phyloP scores from a whole-genome alignment of 345 rosid genomes.

The Angophora floribunda region DNA sequence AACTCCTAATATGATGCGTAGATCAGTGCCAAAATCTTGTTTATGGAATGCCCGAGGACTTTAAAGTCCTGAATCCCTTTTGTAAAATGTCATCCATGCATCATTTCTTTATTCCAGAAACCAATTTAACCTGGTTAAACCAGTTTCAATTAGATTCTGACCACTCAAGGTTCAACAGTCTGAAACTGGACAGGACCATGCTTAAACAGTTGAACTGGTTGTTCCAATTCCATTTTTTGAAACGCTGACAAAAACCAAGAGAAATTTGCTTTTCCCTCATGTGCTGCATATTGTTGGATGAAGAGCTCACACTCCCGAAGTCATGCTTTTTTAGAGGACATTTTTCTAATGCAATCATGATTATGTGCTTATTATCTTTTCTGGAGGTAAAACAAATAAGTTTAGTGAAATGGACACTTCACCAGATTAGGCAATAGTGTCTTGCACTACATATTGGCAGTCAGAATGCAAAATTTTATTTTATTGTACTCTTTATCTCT shows the following conservation, averaged over 20 bases:
- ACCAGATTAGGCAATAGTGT: neutral
- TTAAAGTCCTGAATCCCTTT: neutral
- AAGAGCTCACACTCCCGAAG: neutral
- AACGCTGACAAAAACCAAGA: neutral
- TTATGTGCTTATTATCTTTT: neutral
- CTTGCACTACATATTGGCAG: neutral
- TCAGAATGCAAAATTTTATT: neutral
- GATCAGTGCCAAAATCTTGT: neutral
- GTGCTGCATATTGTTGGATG: neutral
- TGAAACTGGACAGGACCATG: neutral
- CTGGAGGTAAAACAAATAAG: neutral
- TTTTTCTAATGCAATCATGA: neutral
- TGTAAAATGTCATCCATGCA: neutral
- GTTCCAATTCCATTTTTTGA: neutral
- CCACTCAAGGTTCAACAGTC: neutral
- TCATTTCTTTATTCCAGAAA: neutral
- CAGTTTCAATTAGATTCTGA: neutral
- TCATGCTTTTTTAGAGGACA: neutral
- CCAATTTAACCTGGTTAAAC: neutral
- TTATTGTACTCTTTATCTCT: neutral
- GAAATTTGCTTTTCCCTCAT: neutral
- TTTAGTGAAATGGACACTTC: neutral
- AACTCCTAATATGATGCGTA: neutral
- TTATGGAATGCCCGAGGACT: neutral
- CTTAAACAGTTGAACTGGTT: neutral